phyloP scores from a whole-genome alignment of 306 rosid species.

The Cucurbita pepo region DNA sequence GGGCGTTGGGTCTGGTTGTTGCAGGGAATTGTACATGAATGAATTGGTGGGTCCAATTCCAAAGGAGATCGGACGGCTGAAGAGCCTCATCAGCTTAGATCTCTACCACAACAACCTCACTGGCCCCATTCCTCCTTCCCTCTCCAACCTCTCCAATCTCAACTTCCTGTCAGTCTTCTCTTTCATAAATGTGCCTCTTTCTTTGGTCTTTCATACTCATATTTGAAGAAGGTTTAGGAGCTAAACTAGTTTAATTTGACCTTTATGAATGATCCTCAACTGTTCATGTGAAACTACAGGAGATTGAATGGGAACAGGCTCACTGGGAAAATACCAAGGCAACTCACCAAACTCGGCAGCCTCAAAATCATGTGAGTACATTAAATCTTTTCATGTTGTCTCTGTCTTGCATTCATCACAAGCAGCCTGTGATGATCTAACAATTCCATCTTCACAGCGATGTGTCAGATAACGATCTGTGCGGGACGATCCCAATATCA shows the following conservation, averaged over 20 bases:
- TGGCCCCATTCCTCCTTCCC: constrained; percentile 44
- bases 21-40: constrained; percentile 68
- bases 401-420: background rate
- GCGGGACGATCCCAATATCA: constrained; percentile 60
- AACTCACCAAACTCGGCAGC: constrained; percentile 49
- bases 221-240: no score
- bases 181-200: background rate
- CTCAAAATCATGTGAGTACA: constrained; percentile 56
- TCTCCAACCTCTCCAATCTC: constrained; percentile 58
- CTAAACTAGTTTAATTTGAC: no score
- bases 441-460: constrained; percentile 23
- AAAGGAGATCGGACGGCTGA: constrained; percentile 48
- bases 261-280: no score
- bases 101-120: constrained; percentile 62
- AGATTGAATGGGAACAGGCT: constrained; percentile 54
- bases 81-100: constrained; percentile 67
- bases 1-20: background rate
- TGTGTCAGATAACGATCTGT: constrained; percentile 62
- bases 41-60: constrained; percentile 56
- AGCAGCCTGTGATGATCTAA: background rate
- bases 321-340: constrained; percentile 61
- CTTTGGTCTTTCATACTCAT: background rate
- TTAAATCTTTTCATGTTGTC: background rate
- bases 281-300: constrained; percentile 20
- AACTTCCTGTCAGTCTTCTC: constrained; percentile 48